Conservation (phyloP, 257 asterid genomes). For the Nicotiana sylvestris region DNA sequence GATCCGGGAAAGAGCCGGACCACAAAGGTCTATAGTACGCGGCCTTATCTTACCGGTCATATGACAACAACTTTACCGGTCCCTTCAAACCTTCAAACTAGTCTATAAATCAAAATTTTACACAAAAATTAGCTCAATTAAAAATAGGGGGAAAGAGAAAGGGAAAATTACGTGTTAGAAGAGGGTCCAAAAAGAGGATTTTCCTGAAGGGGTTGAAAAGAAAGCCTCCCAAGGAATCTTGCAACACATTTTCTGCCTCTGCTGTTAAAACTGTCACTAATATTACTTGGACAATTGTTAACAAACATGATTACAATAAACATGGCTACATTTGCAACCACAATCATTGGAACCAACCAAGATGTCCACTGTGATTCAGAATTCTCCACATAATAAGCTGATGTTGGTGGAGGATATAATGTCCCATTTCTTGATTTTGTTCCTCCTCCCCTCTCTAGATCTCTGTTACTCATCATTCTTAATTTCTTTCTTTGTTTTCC, state of each 20-base stretch:
- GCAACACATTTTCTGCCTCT: slow-evolving; percentile 59
- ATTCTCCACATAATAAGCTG: slow-evolving; percentile 44
- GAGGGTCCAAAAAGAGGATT: slow-evolving; percentile 98
- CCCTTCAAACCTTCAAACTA: too few relatives aligned
- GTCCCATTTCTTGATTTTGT: slow-evolving; percentile 33
- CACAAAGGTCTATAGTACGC: too few relatives aligned
- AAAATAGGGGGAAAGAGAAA: not conserved
- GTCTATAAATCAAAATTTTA: not conserved
- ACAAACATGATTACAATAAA: slow-evolving; percentile 75
- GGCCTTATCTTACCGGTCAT: too few relatives aligned
- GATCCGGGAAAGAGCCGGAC: too few relatives aligned
- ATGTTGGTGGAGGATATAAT: slow-evolving; percentile 22
- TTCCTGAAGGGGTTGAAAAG: slow-evolving; percentile 87
- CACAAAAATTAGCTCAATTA: not conserved
- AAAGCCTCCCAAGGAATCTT: slow-evolving; percentile 77
- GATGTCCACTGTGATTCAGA: slow-evolving; percentile 87
- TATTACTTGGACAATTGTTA: slow-evolving; percentile 71
- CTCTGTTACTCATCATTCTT: slow-evolving; percentile 44
- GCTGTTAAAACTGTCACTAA: slow-evolving; percentile 20
- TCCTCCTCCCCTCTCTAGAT: slow-evolving; percentile 58
- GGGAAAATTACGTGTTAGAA: slow-evolving; percentile 52
- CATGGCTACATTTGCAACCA: slow-evolving; percentile 81
- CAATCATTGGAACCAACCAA: slow-evolving; percentile 89
- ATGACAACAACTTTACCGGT: too few relatives aligned
- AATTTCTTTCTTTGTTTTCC: not conserved